phyloP scores from a whole-genome alignment of 306 rosid genomes.

The Delonix regia region DNA sequence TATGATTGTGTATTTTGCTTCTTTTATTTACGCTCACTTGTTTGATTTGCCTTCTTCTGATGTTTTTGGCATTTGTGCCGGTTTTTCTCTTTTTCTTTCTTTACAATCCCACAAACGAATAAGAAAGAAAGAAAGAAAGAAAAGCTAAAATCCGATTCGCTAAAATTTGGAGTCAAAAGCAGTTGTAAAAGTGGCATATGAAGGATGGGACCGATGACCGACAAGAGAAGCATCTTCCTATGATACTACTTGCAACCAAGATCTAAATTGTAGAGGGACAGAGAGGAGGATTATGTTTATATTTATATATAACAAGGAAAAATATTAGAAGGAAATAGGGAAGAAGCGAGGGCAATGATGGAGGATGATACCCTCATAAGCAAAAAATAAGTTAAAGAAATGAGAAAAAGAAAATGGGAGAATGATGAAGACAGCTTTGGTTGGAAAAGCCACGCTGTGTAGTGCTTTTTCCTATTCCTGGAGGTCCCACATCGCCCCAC shows the following conservation, averaged over 20 bases:
- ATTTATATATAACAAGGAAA: too few species aligned
- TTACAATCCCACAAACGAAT: too few species aligned
- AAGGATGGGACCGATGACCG: slow-evolving; percentile 37
- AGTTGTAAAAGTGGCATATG: slow-evolving; percentile 30
- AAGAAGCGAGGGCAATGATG: slow-evolving; percentile 53
- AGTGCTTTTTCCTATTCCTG: slow-evolving; percentile 42
- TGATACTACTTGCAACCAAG: background rate
- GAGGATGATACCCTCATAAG: slow-evolving; percentile 43
- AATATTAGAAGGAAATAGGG: background rate
- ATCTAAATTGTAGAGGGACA: too few species aligned
- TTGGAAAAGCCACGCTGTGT: slow-evolving; percentile 58
- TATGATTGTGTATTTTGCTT: too few species aligned
- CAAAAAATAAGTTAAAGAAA: slow-evolving; percentile 35
- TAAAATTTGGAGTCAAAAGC: slow-evolving; percentile 37
- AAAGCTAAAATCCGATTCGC: background rate
- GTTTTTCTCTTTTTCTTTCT: too few species aligned
- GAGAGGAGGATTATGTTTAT: too few species aligned
- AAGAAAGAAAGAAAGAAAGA: too few species aligned
- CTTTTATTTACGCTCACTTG: too few species aligned
- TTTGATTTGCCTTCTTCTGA: too few species aligned
- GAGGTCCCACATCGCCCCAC: slow-evolving; percentile 32
- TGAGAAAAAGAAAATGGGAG: background rate
- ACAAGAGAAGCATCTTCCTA: slow-evolving; percentile 41
- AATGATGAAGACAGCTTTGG: slow-evolving; percentile 47
- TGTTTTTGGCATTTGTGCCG: too few species aligned